Evolutionary conservation across 2,329 filamentous ascomycete genomes (phyloP).

Genomic region (Sporothrix variecibatus): DNA sequence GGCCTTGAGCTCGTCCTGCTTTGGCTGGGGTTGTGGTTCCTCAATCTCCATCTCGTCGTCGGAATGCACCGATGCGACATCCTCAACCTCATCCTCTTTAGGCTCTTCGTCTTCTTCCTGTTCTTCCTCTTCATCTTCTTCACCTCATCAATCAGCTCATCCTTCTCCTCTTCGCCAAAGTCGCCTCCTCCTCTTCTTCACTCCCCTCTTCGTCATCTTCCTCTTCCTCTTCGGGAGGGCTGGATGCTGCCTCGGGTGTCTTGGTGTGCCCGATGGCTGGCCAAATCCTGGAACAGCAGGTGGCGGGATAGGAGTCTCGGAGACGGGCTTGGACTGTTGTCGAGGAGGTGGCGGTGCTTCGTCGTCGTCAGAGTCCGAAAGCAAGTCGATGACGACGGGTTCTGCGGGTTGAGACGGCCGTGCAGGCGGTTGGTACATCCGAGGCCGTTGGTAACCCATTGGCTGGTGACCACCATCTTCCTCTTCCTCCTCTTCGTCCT

Average conservation of each 20-base stretch:
- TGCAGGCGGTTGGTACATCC: conserved; percentile 1
- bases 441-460: not conserved
- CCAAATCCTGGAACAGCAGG: conserved; percentile 21
- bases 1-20: not conserved
- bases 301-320: conserved; percentile 15
- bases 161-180: not conserved
- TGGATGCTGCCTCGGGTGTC: conserved; percentile 16
- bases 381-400: conserved; percentile 50
- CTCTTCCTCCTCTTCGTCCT: conserved; percentile 12
- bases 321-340: not conserved
- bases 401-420: conserved; percentile 11
- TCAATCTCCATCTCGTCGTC: conserved; percentile 2
- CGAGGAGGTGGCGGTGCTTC: not conserved
- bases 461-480: not conserved
- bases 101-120: conserved; percentile 16
- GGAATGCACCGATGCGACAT: not conserved
- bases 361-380: conserved; percentile 50
- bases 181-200: conserved; percentile 13
- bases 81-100: conserved; percentile 15
- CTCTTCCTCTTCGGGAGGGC: conserved; percentile 4
- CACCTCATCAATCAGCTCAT: not conserved
- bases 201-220: conserved; percentile 17
- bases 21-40: conserved; percentile 15
- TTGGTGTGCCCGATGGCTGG: conserved; percentile 20
- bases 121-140: conserved; percentile 21